Evolutionary conservation across 116 monocot genomes (phyloP).

Genomic region (Iris pallida): DNA sequence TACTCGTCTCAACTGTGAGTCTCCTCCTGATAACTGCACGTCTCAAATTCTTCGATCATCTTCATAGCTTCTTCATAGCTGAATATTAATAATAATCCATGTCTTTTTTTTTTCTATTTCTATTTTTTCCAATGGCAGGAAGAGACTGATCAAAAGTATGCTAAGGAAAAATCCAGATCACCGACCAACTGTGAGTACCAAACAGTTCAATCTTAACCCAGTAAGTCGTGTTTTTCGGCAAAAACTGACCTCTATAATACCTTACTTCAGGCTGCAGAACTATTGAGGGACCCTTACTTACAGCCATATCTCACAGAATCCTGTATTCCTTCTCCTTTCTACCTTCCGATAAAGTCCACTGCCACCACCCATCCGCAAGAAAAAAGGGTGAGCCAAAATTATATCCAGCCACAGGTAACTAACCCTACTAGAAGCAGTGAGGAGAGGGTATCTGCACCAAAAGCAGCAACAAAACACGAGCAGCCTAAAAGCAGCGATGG

Average conservation of each 20-base stretch:
- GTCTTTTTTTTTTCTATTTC: neutral
- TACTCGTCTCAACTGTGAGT: slow-evolving; percentile 73
- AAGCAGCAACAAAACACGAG: slow-evolving; percentile 6
- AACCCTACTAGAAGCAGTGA: slow-evolving; percentile 11
- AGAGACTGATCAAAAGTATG: slow-evolving; percentile 80
- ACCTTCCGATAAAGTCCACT: slow-evolving; percentile 66
- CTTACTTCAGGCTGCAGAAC: slow-evolving; percentile 56
- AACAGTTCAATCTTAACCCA: neutral
- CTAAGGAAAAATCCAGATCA: slow-evolving; percentile 91
- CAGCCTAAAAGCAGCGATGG: neutral
- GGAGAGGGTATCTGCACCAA: neutral
- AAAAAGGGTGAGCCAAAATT: slow-evolving; percentile 25
- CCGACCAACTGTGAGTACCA: slow-evolving; percentile 70
- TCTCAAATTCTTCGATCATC: neutral
- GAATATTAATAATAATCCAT: neutral
- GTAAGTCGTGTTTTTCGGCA: neutral
- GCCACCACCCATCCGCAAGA: slow-evolving; percentile 10
- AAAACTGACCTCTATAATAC: neutral
- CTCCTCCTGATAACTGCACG: neutral
- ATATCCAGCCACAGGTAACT: slow-evolving; percentile 3
- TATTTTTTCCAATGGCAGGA: slow-evolving; percentile 44
- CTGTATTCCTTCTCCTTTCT: slow-evolving; percentile 47
- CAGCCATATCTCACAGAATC: slow-evolving; percentile 62
- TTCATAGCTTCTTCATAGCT: neutral
- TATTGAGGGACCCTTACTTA: slow-evolving; percentile 59